A percentile compares a stretch with the other conserved stretches of the same genome.
These are phyloP conservation scores for Ustilago nuda DNA, from an alignment of 1,284 basidiomycete genomes.

Conservation along the genomic window DNA sequence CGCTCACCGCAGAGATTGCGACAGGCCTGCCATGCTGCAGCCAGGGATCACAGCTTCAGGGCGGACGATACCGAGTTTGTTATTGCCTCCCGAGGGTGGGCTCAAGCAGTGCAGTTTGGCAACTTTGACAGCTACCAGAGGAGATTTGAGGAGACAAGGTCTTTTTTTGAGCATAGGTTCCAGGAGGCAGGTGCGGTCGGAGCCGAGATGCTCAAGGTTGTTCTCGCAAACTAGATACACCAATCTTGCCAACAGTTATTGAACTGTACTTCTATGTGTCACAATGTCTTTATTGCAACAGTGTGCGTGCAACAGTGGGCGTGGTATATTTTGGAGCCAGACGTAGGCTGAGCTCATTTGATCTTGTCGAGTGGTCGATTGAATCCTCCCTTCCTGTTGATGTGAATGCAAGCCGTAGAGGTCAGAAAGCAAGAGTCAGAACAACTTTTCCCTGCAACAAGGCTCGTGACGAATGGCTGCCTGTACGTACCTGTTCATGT, in stretches of 20 bases:
- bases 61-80: conserved; percentile 93
- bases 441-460: not conserved
- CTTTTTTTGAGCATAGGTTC: conserved; percentile 88
- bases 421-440: not conserved
- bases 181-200: conserved; percentile 85
- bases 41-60: conserved; percentile 84
- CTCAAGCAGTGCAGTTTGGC: conserved; percentile 80
- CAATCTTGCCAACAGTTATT: not conserved
- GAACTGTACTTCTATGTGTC: not conserved
- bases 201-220: conserved; percentile 89
- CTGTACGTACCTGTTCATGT: conserved; percentile 77
- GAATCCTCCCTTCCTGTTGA: conserved; percentile 53
- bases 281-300: not conserved
- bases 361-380: conserved; percentile 58
- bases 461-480: not conserved
- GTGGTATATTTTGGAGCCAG: not conserved
- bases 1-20: conserved; percentile 72
- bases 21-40: conserved; percentile 73
- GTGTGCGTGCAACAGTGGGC: not conserved
- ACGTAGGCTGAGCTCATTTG: conserved; percentile 17
- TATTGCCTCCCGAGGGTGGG: conserved; percentile 92
- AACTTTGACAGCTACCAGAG: conserved; percentile 87
- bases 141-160: conserved; percentile 82
- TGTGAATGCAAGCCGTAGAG: not conserved
- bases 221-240: conserved; percentile 67